A percentile compares a stretch with the other conserved stretches of the same genome.
These are phyloP conservation scores for Didymella exigua DNA, from an alignment of 2,329 filamentous ascomycete species.

Conservation along the genomic window DNA sequence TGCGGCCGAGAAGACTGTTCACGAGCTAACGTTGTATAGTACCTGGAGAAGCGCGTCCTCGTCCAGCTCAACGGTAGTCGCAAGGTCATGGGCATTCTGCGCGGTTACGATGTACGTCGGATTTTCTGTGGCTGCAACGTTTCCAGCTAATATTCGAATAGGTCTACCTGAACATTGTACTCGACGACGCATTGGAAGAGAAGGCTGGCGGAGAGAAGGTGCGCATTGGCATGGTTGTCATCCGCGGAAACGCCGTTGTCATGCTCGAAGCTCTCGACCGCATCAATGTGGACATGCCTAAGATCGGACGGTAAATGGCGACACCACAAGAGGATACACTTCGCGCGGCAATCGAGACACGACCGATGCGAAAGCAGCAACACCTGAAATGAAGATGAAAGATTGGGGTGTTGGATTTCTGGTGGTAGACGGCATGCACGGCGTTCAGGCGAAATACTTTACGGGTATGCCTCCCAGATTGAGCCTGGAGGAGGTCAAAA, in stretches of 20 bases:
- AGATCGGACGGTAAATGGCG: constrained; percentile 35
- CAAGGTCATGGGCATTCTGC: constrained; percentile 91
- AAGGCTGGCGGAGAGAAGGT: constrained; percentile 90
- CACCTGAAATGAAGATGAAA: background rate
- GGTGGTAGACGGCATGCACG: constrained; percentile 19
- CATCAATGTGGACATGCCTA: constrained; percentile 44
- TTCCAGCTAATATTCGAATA: constrained; percentile 46
- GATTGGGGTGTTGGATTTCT: background rate
- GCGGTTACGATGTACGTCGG: constrained; percentile 87
- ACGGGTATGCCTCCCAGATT: constrained; percentile 27
- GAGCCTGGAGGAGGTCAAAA: constrained; percentile 8
- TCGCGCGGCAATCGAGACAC: constrained; percentile 1
- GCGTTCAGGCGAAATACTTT: constrained; percentile 28
- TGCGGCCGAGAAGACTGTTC: background rate
- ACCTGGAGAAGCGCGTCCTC: constrained; percentile 98
- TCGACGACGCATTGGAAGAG: constrained; percentile 96
- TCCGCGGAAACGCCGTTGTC: constrained; percentile 96
- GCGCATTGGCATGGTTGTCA: constrained; percentile 91
- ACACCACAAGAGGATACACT: background rate
- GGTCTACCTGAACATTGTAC: constrained; percentile 98
- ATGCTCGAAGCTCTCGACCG: constrained; percentile 76
- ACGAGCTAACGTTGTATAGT: constrained; percentile 61
- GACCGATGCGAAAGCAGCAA: background rate
- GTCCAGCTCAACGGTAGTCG: constrained; percentile 97
- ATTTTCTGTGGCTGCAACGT: background rate